A percentile compares a stretch with the other conserved stretches of the same genome.
These are phyloP conservation scores for Neofusicoccum laricinum DNA, from an alignment of 2,329 filamentous ascomycete genomes.

Conservation along the genomic window DNA sequence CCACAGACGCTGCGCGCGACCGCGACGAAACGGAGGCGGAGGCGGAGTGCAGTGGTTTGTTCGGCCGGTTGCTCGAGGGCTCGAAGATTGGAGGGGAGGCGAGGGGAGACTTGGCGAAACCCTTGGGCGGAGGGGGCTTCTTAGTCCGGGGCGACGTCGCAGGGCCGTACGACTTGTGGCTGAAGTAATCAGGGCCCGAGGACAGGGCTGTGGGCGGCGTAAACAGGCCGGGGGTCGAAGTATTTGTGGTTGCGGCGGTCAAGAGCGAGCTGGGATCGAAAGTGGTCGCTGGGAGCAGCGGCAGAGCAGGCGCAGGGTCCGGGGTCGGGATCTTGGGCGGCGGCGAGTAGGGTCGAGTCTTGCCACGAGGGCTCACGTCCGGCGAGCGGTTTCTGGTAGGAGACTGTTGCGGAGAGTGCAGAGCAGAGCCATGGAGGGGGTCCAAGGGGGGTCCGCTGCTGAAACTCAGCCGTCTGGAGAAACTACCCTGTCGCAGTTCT, in stretches of 20 bases:
- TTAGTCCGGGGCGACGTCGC: conserved; percentile 29
- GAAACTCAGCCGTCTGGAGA: conserved; percentile 38
- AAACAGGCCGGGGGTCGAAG: conserved; percentile 22
- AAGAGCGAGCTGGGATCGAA: conserved; percentile 36
- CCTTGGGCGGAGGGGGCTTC: background rate
- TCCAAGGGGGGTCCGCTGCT: conserved; percentile 35
- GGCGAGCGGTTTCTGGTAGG: conserved; percentile 34
- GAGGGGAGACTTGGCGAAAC: conserved; percentile 31
- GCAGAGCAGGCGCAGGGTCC: conserved; percentile 33
- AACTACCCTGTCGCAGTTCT: conserved; percentile 26
- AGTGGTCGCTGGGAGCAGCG: conserved; percentile 34
- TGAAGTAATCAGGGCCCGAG: conserved; percentile 39
- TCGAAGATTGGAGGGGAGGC: conserved; percentile 31
- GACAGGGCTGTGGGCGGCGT: conserved; percentile 27
- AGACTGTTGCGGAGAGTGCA: conserved; percentile 32
- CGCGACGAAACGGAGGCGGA: conserved; percentile 6
- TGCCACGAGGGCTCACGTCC: conserved; percentile 35
- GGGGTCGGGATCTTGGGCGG: conserved; percentile 28
- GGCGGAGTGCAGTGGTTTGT: conserved; percentile 3
- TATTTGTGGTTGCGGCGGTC: conserved; percentile 23
- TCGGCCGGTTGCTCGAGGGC: background rate
- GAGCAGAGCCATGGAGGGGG: conserved; percentile 34
- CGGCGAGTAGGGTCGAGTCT: conserved; percentile 31
- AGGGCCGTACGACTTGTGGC: conserved; percentile 22
- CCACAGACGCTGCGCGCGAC: background rate